Base-by-base conservation (phyloP, 2,329 filamentous ascomycete genomes). In the Aschersonia sp. region DNA sequence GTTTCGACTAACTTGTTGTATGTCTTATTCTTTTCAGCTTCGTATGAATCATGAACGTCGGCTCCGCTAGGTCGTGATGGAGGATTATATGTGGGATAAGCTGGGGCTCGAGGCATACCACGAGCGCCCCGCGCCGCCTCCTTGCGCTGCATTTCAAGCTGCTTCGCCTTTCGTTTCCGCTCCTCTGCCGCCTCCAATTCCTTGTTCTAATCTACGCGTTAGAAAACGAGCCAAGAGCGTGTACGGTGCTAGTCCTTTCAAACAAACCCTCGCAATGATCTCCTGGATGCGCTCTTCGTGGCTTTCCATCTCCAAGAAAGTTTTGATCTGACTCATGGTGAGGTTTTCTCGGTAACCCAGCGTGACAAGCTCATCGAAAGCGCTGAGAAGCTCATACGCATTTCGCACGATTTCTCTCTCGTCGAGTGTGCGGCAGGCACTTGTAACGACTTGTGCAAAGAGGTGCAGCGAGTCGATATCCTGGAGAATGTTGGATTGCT, bases 271-370 rank as follows among this genome's bases (percentile, higher is more conserved):
- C 52, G 89, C 88, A 61, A 96, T 96, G 53, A 96, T 98, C 63
- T 96, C 92, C 67, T 98, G 92, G 57, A 98, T 97, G 62, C 92
- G 82, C 75, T 98, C 92, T 69, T 98, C 94, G 61, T 98, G 92
- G 67, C 85, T 92, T 68, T 98, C 92, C 92, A 98, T 98, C 62
- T 97, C 94, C 56, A 98, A 68, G 74, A 98, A 98, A 2, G 92
- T 96, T 77, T 94, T 96, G 73, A 98, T 98, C 70, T 98, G 94
- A 67, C 82, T 87, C 59, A 98, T 79, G 30, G 91, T 94, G 56
- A 98, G 71, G 67, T 98, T 98, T 71, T 98, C 92, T 60, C 92
- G 73, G 70, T 98, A 97, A 9, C 92, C 92, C 53, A 95, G 74
- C 1, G 91, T 96, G 51, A 98, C 91, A 50, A 98, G 77, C 71